Percentiles rank a stretch among this genome's conserved stretches.
phyloP scores from a whole-genome alignment of 257 asterid species.

The Schizonepeta tenuifolia region DNA sequence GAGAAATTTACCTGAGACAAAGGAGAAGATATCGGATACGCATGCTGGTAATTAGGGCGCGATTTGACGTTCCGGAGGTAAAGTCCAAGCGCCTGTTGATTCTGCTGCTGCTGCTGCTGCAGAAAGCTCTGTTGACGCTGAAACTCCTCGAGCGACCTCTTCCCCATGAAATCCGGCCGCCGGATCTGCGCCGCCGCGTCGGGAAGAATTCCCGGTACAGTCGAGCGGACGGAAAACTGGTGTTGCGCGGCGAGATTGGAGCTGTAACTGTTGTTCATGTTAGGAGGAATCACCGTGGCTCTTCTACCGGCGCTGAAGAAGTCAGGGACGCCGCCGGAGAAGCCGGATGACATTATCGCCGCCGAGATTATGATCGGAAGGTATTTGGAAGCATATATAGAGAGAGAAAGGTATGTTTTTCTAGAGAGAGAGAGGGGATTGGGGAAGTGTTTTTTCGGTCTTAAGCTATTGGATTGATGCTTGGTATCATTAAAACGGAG shows the following conservation, averaged over 20 bases:
- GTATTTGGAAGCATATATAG: conserved; percentile 34
- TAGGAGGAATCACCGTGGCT: conserved; percentile 37
- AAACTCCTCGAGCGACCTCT: conserved; percentile 69
- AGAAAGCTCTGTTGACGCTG: conserved; percentile 50
- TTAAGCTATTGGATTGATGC: conserved; percentile 52
- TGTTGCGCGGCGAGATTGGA: conserved; percentile 34
- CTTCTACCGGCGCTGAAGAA: conserved; percentile 55
- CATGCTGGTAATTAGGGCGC: conserved; percentile 53
- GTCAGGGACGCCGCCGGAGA: conserved; percentile 64
- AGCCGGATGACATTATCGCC: conserved; percentile 56
- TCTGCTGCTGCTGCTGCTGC: conserved; percentile 48
- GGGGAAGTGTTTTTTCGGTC: conserved; percentile 10
- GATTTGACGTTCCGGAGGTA: conserved; percentile 71
- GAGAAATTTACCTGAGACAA: conserved; percentile 59
- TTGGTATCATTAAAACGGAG: conserved; percentile 36
- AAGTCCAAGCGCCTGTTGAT: conserved; percentile 50
- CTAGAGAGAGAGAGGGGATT: conserved; percentile 3
- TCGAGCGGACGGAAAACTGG: conserved; percentile 49
- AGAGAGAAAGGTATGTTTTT: not conserved
- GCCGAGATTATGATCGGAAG: conserved; percentile 1
- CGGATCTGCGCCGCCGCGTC: conserved; percentile 61
- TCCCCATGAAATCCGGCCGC: conserved; percentile 56
- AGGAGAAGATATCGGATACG: conserved; percentile 51
- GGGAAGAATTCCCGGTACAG: conserved; percentile 45
- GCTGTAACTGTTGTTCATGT: conserved; percentile 32